A percentile compares a stretch with the other conserved stretches of the same genome.
phyloP scores from a whole-genome alignment of 495 filamentous ascomycete genomes.

The Parathielavia appendiculata region DNA sequence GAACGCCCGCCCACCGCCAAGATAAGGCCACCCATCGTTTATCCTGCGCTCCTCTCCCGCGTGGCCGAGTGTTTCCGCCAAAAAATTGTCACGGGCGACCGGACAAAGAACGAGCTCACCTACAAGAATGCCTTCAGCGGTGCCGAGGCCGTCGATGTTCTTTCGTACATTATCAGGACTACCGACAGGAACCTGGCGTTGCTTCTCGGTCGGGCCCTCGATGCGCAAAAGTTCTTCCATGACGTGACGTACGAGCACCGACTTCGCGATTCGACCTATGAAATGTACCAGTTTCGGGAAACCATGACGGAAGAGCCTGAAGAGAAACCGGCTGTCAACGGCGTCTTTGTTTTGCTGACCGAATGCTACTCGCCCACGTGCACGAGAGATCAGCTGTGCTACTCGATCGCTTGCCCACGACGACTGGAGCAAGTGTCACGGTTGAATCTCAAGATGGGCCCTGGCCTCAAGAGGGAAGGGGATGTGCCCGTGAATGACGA shows the following conservation, averaged over 20 bases:
- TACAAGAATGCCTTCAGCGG: conserved; percentile 97
- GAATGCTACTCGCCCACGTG: conserved; percentile 99
- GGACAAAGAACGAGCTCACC: conserved; percentile 92
- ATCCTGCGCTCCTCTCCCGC: conserved; percentile 83
- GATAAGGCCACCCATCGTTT: conserved; percentile 71
- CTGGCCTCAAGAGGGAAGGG: conserved; percentile 76
- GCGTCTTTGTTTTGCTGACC: conserved; percentile 90
- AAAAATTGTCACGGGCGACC: conserved; percentile 72
- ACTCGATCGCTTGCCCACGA: conserved; percentile 95
- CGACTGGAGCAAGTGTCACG: conserved; percentile 91
- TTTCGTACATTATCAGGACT: conserved; percentile 91
- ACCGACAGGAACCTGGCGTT: conserved; percentile 92
- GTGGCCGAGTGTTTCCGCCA: conserved; percentile 90
- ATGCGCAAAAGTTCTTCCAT: conserved; percentile 99
- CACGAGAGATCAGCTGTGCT: conserved; percentile 88
- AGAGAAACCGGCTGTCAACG: conserved; percentile 75
- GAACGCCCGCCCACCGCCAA: conserved; percentile 47
- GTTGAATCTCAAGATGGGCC: conserved; percentile 85
- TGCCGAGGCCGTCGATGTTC: conserved; percentile 89
- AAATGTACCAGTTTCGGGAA: conserved; percentile 96
- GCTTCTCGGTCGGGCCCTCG: conserved; percentile 85
- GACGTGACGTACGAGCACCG: conserved; percentile 98
- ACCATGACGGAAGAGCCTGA: conserved; percentile 79
- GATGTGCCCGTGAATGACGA: conserved; percentile 72
- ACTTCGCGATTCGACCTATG: conserved; percentile 78